Evolutionary conservation across 345 rosid species (phyloP), one percentile per base, ranked within the genome.

Genomic region (Eucalyptus pauciflora): DNA sequence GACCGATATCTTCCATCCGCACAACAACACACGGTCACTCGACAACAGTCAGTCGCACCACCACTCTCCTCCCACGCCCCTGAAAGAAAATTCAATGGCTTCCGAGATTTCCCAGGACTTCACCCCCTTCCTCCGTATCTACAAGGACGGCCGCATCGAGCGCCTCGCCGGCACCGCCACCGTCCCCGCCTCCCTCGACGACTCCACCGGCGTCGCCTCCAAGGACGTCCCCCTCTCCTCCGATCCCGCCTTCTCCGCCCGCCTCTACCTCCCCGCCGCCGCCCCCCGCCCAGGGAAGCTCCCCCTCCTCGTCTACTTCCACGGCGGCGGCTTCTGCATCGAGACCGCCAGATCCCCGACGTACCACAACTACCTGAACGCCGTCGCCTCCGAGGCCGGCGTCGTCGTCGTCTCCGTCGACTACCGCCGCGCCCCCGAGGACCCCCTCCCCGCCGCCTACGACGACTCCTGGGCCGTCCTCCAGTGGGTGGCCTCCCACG

Each of bases 61-160:
- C 46, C 81, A 10, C 18, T 71, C 48, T 37, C 83, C 46, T 20
- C 27, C 3, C 81, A 1, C 46, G 13, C 46, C 8, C 25, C 25
- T 20, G 10, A 1, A 8, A 41, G 20, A 71, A 37, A 33, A 14
- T 50, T 29, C 86, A 6, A 89, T 89, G 90, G 90, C 67, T 4
- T 87, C 94, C 43, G 94, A 92, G 88, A 85, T 91, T 52, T 90
- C 91, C 45, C 50, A 31, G 56, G 94, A 94, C 60, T 87, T 13
- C 87, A 83, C 93, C 69, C 95, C 94, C 29, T 3, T 92, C 37
- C 49, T 89, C 67, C 89, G 83, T 15, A 13, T 91, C 20, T 91
- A 92, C 94, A 90, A 92, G 91, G 95, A 94, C 85, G 98, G 97
- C 45, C 91, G 92, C 8, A 76, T 96, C n/a, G 94, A 95, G 80